Evolutionary conservation across 306 rosid species (phyloP).

Genomic region (Cajanus cajan): DNA sequence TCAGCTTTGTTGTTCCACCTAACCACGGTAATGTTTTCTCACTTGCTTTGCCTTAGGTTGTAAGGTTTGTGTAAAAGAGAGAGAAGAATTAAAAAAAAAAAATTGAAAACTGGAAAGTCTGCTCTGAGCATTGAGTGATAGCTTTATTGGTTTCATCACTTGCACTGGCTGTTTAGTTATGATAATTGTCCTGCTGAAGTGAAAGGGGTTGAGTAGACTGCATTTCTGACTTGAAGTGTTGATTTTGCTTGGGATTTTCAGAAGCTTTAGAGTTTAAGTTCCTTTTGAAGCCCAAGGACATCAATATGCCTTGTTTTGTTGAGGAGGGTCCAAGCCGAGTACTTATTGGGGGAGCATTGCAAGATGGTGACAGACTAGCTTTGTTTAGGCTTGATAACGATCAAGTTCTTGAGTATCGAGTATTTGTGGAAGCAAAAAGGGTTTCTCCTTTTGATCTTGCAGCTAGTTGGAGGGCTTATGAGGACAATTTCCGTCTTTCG

Average conservation of each 20-base stretch:
- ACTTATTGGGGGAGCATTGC: slow-evolving; percentile 73
- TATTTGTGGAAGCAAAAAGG: slow-evolving; percentile 73
- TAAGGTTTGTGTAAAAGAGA: neutral
- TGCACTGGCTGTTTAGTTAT: too few species aligned
- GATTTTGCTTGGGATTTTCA: slow-evolving; percentile 41
- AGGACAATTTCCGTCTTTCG: slow-evolving; percentile 69
- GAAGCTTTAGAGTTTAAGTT: slow-evolving; percentile 92
- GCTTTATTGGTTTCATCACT: too few species aligned
- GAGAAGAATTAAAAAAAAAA: neutral
- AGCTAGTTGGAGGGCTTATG: slow-evolving; percentile 97
- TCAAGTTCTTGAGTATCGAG: slow-evolving; percentile 69
- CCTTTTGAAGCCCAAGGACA: slow-evolving; percentile 75
- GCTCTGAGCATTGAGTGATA: neutral
- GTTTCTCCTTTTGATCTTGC: slow-evolving; percentile 97
- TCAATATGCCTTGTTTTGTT: slow-evolving; percentile 54
- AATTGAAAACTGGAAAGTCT: neutral
- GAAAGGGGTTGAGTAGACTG: neutral
- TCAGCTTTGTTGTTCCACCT: slow-evolving; percentile 95
- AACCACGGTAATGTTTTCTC: slow-evolving; percentile 71
- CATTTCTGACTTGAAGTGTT: slow-evolving; percentile 2
- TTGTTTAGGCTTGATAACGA: slow-evolving; percentile 61
- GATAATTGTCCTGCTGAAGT: neutral
- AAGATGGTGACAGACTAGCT: slow-evolving; percentile 80
- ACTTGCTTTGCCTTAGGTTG: neutral
- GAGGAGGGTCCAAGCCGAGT: slow-evolving; percentile 92